Base-by-base conservation (phyloP, 2,329 filamentous ascomycete species). In the Cercospora nicotianae region DNA sequence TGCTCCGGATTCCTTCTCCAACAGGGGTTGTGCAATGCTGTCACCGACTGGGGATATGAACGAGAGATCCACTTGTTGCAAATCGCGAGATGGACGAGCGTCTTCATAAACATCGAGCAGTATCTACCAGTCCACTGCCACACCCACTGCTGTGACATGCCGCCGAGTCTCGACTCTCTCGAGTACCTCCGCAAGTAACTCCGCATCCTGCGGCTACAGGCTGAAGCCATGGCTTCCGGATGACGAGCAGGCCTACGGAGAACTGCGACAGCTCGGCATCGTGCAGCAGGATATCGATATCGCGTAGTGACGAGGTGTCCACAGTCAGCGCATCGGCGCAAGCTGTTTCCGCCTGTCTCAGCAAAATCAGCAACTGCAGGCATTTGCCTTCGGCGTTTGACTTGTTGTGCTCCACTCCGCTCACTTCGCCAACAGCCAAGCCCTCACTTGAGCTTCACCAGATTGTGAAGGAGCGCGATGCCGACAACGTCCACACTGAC, bases 1-100 rank as follows among this genome's bases (percentile, higher is more conserved):
- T 53, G 48, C 48, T 53, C 48, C 48, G 48, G 48, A 53, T 53
- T 53, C 48, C 48, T 28, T 28, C 48, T 53, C 48, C 48, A 53
- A 53, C 48, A 53, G 23, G 48, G 23, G 48, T n/a, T 53, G 23
- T 53, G 23, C 48, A 53, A 28, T 53, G 48, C 48, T 28, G 48
- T 53, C 12, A 26, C 12, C 3, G 23, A 13, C 20, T 16, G 12
- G n/a, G 20, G 26, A 28, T n/a, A n/a, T 28, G 12, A n/a, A 53
- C 48, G 42, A 20, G 42, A 23, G n/a, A 23, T 48, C 10, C 42
- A 48, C 42, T 23, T 8, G 42, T 53, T 13, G 20, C 26, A 10
- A 13, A 26, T n/a, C 13, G 48, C 5, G 23, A 28, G 4, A 6
- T n/a, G 12, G 1, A 26, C 9, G 12, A 12, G 20, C 48, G 7